Evolutionary conservation across 1,284 basidiomycete species (phyloP).

Genomic region (Puccinia triticina): DNA sequence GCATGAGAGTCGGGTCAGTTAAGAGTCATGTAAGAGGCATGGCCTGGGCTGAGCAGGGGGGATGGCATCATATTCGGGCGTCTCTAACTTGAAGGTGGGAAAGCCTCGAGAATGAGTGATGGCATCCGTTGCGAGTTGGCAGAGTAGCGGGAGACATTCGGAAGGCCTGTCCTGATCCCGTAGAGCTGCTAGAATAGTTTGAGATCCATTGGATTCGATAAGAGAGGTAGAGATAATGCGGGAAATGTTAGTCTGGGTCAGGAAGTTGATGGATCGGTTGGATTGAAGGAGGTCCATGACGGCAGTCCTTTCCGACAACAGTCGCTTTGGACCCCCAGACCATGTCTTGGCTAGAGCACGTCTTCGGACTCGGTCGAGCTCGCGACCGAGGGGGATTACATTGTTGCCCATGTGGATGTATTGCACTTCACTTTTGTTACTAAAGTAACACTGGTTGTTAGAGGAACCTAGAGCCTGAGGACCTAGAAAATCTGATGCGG

Average conservation of each 20-base stretch:
- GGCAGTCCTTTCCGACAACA: background rate
- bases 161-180: slow-evolving; percentile 33
- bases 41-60: slow-evolving; percentile 14
- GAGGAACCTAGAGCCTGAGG: background rate
- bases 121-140: slow-evolving; percentile 29
- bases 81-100: slow-evolving; percentile 28
- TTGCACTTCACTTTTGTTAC: background rate
- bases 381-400: background rate
- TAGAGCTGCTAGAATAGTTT: slow-evolving; percentile 20
- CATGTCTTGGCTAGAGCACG: no score
- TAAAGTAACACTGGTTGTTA: background rate
- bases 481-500: background rate
- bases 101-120: slow-evolving; percentile 22
- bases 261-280: background rate
- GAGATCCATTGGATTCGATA: background rate
- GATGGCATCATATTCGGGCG: slow-evolving; percentile 29
- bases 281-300: slow-evolving; percentile 2
- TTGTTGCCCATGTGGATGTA: background rate
- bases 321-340: background rate
- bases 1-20: no score
- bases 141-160: slow-evolving; percentile 46
- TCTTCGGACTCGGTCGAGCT: slow-evolving; percentile 11
- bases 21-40: no score
- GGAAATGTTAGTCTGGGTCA: slow-evolving; percentile 8
- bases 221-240: background rate